These are phyloP conservation scores for Vachellia pachyceras DNA, from an alignment of 306 rosid species.

Conservation along the genomic window DNA sequence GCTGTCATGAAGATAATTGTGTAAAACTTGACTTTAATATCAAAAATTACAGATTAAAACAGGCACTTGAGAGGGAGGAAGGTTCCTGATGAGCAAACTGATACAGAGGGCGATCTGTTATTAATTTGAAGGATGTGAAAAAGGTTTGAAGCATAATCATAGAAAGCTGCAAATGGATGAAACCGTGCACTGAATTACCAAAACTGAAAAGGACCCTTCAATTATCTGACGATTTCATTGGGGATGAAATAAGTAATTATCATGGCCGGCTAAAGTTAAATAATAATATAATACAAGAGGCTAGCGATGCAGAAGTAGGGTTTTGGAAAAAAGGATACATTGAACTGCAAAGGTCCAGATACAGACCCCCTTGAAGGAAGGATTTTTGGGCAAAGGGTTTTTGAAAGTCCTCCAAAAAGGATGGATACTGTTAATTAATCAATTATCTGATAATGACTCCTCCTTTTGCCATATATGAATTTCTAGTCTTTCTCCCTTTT, in stretches of 20 bases:
- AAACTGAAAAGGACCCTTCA: slow-evolving; percentile 45
- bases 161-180: slow-evolving; percentile 41
- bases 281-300: background rate
- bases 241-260: slow-evolving; percentile 30
- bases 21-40: too few relatives aligned
- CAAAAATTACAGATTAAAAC: background rate
- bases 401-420: slow-evolving; percentile 68
- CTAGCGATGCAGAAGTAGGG: background rate
- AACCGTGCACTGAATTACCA: slow-evolving; percentile 29
- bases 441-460: slow-evolving; percentile 43
- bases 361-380: slow-evolving; percentile 68
- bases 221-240: slow-evolving; percentile 24
- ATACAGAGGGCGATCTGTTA: background rate
- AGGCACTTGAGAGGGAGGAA: background rate
- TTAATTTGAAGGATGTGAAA: slow-evolving; percentile 48
- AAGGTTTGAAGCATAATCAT: slow-evolving; percentile 40
- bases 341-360: slow-evolving; percentile 58
- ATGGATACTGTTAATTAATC: slow-evolving; percentile 46
- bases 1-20: background rate
- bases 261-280: slow-evolving; percentile 35
- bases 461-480: slow-evolving; percentile 47
- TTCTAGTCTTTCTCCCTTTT: slow-evolving; percentile 21
- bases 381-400: slow-evolving; percentile 46
- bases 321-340: slow-evolving; percentile 43
- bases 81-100: background rate